These are phyloP conservation scores for Bertia moriformis DNA, from an alignment of 2,329 filamentous ascomycete genomes.

Conservation along the genomic window DNA sequence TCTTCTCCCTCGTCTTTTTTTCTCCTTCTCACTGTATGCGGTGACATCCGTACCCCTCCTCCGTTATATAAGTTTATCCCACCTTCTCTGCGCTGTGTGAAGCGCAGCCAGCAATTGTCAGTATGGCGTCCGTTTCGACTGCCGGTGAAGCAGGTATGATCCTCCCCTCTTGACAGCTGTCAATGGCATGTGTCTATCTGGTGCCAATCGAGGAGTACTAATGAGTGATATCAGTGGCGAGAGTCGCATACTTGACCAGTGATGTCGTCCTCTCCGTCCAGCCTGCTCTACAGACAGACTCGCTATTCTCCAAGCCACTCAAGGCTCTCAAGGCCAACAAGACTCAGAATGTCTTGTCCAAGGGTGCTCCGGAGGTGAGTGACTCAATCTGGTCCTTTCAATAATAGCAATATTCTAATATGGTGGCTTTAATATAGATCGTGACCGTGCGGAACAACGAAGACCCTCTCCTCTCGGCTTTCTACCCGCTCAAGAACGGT, in stretches of 20 bases:
- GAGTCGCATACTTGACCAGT: constrained; percentile 89
- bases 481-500: constrained; percentile 68
- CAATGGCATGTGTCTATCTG: neutral
- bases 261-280: constrained; percentile 91
- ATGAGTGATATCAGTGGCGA: constrained; percentile 54
- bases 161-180: neutral
- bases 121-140: constrained; percentile 1
- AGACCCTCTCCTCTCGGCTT: constrained; percentile 85
- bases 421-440: too few relatives aligned
- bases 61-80: constrained; percentile 10
- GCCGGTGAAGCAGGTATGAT: neutral
- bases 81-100: constrained; percentile 8
- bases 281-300: constrained; percentile 44
- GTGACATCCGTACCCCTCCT: constrained; percentile 12
- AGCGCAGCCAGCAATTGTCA: constrained; percentile 10
- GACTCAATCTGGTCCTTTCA: neutral
- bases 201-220: neutral
- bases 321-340: constrained; percentile 1
- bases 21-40: constrained; percentile 13
- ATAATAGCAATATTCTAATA: too few relatives aligned
- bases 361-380: neutral
- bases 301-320: constrained; percentile 17
- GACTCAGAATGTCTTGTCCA: neutral
- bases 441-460: constrained; percentile 72
- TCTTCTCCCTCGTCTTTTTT: constrained; percentile 4